These are phyloP conservation scores for Podochytrium sp. DNA, from an alignment of 192 early-diverging fungal species.

Conservation along the genomic window DNA sequence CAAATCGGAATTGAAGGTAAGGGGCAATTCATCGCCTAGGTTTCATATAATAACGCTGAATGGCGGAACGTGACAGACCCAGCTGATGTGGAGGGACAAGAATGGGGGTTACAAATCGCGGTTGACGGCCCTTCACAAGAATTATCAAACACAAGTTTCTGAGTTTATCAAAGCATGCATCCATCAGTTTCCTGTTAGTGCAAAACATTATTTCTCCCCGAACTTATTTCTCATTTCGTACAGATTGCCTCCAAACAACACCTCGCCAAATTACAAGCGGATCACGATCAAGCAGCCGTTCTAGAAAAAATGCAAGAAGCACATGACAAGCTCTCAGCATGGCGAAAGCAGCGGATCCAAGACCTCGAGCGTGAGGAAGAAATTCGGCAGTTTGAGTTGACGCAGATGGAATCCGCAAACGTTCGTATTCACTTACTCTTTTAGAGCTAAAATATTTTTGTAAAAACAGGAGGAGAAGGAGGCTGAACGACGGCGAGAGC, in stretches of 20 bases:
- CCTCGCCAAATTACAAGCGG: slow-evolving; percentile 2
- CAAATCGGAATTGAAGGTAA: slow-evolving; percentile 8
- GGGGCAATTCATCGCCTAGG: background rate
- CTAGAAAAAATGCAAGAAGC: slow-evolving; percentile 11
- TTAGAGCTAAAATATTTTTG: too few species aligned
- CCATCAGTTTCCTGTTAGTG: slow-evolving; percentile 12
- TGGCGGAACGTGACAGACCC: background rate
- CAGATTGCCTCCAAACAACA: slow-evolving; percentile 9
- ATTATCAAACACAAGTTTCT: background rate
- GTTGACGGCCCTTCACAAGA: background rate
- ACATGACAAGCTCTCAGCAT: slow-evolving; percentile 4
- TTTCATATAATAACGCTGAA: background rate
- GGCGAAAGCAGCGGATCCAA: slow-evolving; percentile 15
- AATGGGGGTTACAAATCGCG: slow-evolving; percentile 13
- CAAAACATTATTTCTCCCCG: background rate
- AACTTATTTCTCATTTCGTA: background rate
- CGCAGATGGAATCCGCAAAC: background rate
- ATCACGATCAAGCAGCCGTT: background rate
- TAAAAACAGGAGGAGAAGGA: slow-evolving; percentile 6
- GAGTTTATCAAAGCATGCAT: slow-evolving; percentile 6
- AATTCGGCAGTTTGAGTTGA: slow-evolving; percentile 4
- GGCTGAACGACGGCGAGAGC: background rate
- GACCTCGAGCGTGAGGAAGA: slow-evolving; percentile 14
- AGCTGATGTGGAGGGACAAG: slow-evolving; percentile 13
- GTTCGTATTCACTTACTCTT: background rate